These are phyloP conservation scores for Catenaria anguillulae DNA, from an alignment of 371 early-diverging fungal genomes.

Conservation along the genomic window DNA sequence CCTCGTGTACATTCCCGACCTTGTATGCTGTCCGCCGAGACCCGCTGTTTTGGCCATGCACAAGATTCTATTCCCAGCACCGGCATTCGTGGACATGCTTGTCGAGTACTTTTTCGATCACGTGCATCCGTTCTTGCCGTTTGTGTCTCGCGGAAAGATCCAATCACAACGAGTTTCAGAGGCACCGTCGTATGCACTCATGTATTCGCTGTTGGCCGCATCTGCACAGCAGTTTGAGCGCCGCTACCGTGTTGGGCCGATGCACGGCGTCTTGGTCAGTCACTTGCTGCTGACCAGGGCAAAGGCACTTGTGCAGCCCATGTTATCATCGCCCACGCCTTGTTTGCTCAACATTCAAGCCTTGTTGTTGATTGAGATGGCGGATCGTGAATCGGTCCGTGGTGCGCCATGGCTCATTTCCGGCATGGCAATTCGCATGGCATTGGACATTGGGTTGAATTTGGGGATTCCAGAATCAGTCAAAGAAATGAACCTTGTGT, in stretches of 20 bases:
- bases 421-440: slow-evolving; percentile 2
- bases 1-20: background rate
- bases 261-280: background rate
- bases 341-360: background rate
- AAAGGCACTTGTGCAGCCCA: background rate
- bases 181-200: background rate
- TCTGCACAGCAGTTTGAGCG: background rate
- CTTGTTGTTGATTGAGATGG: background rate
- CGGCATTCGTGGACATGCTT: background rate
- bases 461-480: background rate
- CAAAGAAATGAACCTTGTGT: background rate
- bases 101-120: background rate
- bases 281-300: background rate
- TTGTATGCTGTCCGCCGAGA: background rate
- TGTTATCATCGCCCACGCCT: background rate
- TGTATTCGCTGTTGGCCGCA: background rate
- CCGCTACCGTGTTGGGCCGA: background rate
- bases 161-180: background rate
- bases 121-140: background rate
- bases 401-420: background rate
- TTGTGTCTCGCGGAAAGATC: background rate
- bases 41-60: background rate
- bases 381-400: background rate
- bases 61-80: background rate
- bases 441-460: background rate